Base-by-base conservation (phyloP, 441 rosid species). In the Croton laevigatus region DNA sequence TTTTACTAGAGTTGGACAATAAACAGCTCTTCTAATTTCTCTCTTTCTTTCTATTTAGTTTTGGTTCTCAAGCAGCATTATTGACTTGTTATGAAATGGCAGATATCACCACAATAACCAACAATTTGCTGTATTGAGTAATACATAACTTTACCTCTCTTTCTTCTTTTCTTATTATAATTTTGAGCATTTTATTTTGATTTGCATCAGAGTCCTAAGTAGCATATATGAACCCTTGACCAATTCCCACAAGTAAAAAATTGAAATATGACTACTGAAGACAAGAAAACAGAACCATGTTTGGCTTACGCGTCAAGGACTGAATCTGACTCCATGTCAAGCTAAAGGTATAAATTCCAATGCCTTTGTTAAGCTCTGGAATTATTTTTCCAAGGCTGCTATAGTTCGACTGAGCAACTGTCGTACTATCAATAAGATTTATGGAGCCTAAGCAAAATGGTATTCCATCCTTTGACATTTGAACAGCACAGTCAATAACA, bases 401-500 rank as follows among this genome's bases (percentile, higher is more conserved):
- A 64, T 77, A 88, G 37, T 3, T 10, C 37, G 93, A 73, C 72
- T 78, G 78, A 66, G 77, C 77, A 74, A 79, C 82, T 8, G n/a
- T 73, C 53, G 88, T 87, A 78, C 79, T 77, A 11, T 74, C 75
- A 11, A 86, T 76, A 62, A 92, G 91, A 81, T 92, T 81, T 65
- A 84, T 78, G 49, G 87, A 79, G 72, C 82, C 72, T 53, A 80
- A 63, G 79, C 97, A 92, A 77, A 88, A 86, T 5, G 93, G 96
- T 32, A 77, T 49, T 66, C 85, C 84, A 54, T 90, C 93, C 70
- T 84, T 76, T 9, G 97, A 85, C 79, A 92, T 74, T 83, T 92
- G 97, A 72, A 92, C 84, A 49, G 92, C 79, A 68, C 97, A 92
- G 72, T 92, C 96, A 9, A 92, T 81, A 73, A 92, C 58, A 76